A percentile compares a stretch with the other conserved stretches of the same genome.
Evolutionary conservation across 106 monocot genomes (phyloP).

Genomic region (Dioscorea zingiberensis): DNA sequence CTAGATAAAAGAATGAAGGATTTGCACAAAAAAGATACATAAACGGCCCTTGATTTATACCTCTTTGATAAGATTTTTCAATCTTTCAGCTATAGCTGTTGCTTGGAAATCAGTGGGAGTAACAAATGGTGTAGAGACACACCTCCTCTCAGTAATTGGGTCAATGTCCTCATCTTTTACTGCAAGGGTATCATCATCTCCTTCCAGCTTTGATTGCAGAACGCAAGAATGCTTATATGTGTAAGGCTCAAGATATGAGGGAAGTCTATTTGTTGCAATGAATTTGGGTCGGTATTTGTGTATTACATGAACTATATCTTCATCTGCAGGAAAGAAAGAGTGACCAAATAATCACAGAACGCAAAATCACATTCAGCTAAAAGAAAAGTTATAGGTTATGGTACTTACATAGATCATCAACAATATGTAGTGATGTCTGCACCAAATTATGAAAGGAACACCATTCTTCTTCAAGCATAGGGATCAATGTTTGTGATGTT

Average conservation of each 20-base stretch:
- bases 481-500: slow-evolving; percentile 6
- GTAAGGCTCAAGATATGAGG: slow-evolving; percentile 34
- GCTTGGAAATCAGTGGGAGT: slow-evolving; percentile 33
- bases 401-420: slow-evolving; percentile 70
- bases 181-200: slow-evolving; percentile 7
- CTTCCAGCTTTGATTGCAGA: slow-evolving; percentile 15
- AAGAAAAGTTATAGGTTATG: slow-evolving; percentile 1
- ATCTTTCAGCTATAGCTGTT: slow-evolving; percentile 25
- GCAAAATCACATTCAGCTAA: too few relatives aligned
- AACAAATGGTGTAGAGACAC: slow-evolving; percentile 61
- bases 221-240: slow-evolving; percentile 48
- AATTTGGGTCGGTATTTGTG: slow-evolving; percentile 58
- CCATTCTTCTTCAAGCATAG: slow-evolving; percentile 77
- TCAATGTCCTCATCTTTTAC: slow-evolving; percentile 14
- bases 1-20: not conserved
- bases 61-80: slow-evolving; percentile 50
- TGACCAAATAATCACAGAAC: too few relatives aligned
- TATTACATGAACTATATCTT: slow-evolving; percentile 42
- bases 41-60: slow-evolving; percentile 10
- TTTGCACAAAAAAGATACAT: not conserved
- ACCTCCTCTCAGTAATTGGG: slow-evolving; percentile 17
- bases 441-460: slow-evolving; percentile 60
- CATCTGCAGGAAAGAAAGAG: slow-evolving; percentile 40
- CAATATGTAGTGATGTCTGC: slow-evolving; percentile 45
- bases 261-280: slow-evolving; percentile 27